Base-by-base conservation (phyloP, 805 yeast genomes). In the Suhomyces tanzawaensis region DNA sequence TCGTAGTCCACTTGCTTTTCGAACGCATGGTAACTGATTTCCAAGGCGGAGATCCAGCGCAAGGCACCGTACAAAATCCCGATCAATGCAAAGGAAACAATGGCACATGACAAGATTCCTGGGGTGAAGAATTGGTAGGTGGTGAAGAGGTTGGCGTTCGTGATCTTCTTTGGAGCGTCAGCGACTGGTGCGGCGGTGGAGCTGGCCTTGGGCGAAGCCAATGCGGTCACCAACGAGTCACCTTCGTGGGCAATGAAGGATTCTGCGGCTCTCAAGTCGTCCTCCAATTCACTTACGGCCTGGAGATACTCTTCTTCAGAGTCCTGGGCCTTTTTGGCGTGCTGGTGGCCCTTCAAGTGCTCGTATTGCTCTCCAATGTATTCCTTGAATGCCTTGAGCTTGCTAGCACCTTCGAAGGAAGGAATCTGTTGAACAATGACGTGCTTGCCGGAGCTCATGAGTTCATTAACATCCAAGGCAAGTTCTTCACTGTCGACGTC, bases 1-100 rank as follows among this genome's bases (percentile, higher is more conserved):
- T 69, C 74, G 40, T 62, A 69, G 46, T 70, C 76, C 34, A 75
- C 68, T 40, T 75, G 82, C 64, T 81, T 85, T 42, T 87, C 95
- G 53, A 89, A 82, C 11, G 95, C 81, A 47, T 79, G 79, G 69
- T 89, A 88, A 53, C 91, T 77, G 49, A 89, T 84, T 55, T 84
- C 81, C 48, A 89, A 62, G 15, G 82, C 69, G 17, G 77, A 57
- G 33, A 87, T 65, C 93, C 95, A 87, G 36, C 76, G 55, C 44
- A 88, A 70, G 12, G 95, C 91, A 36, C 73, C 65, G 34, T 69
- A 54, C 39, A 87, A 65, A 28, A 87, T 69, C 24, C 62, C 62
- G 15, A 86, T 40, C 46, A 89, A 66, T 44, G 86, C 59, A 9
- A 74, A 58, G 3, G 87, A 70, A 13, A 87, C 88, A 29, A 90